These are phyloP conservation scores for Colletotrichum musicola DNA, from an alignment of 2,329 filamentous ascomycete species.

Conservation along the genomic window DNA sequence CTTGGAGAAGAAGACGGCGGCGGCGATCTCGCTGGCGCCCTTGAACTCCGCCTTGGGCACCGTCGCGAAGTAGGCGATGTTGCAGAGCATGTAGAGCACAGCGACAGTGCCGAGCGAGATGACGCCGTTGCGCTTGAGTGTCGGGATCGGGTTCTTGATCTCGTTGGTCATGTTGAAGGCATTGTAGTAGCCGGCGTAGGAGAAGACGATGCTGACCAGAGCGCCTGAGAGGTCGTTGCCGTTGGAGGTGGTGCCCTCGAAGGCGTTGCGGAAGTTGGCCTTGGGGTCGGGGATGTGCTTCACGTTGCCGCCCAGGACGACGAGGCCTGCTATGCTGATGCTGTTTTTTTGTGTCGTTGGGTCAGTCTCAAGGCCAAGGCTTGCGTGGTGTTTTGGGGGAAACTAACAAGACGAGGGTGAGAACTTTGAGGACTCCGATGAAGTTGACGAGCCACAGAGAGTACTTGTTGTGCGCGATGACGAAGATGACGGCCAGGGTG, in stretches of 20 bases:
- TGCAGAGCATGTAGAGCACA: constrained; percentile 68
- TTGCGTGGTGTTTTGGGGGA: background rate
- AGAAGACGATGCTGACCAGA: constrained; percentile 70
- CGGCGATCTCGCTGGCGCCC: constrained; percentile 65
- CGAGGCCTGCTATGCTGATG: constrained; percentile 70
- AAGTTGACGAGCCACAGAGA: constrained; percentile 68
- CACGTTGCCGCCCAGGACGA: constrained; percentile 63
- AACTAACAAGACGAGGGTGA: constrained; percentile 68
- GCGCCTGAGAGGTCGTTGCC: constrained; percentile 58
- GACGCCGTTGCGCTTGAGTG: constrained; percentile 63
- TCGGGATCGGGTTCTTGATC: constrained; percentile 70
- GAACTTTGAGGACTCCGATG: constrained; percentile 70
- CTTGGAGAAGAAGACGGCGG: constrained; percentile 69
- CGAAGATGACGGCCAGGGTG: constrained; percentile 67
- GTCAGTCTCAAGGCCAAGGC: background rate
- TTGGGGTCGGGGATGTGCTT: constrained; percentile 47
- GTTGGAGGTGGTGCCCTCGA: constrained; percentile 50
- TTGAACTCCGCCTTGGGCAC: constrained; percentile 67
- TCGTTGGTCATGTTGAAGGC: constrained; percentile 74
- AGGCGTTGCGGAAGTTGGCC: constrained; percentile 52
- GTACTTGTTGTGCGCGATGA: constrained; percentile 67
- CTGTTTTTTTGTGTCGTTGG: constrained; percentile 10
- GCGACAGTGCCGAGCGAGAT: constrained; percentile 65
- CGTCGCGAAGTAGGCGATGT: constrained; percentile 70
- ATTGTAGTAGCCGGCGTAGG: constrained; percentile 69